These are phyloP conservation scores for Aspergillus sp. DNA, from an alignment of 2,329 filamentous ascomycete genomes.

Conservation along the genomic window DNA sequence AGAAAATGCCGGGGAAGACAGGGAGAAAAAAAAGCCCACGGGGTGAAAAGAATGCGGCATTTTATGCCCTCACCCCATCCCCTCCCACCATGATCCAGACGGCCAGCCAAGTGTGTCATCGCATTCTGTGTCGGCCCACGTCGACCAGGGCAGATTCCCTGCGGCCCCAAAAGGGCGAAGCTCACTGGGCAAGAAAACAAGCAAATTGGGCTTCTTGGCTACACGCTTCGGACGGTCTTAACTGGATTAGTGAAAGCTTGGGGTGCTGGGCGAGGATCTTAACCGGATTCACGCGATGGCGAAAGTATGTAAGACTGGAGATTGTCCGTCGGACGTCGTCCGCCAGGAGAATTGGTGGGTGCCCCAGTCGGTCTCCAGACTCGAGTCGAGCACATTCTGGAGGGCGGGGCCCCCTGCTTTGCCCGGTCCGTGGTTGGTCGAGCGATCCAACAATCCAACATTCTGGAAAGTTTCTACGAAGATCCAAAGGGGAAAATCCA, in stretches of 20 bases:
- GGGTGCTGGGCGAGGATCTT: constrained; percentile 2
- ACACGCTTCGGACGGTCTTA: neutral
- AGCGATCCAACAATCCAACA: neutral
- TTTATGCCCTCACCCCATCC: neutral
- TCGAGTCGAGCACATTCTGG: neutral
- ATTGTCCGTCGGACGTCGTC: neutral
- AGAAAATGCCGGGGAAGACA: neutral
- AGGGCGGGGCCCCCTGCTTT: neutral
- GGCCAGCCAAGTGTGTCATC: neutral
- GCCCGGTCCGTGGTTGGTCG: neutral
- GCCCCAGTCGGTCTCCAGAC: neutral
- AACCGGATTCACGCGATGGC: neutral
- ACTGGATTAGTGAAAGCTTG: constrained; percentile 12
- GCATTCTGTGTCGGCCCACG: neutral
- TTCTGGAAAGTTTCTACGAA: neutral
- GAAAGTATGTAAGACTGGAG: neutral
- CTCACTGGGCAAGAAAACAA: neutral
- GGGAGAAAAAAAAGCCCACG: neutral
- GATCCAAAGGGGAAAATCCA: neutral
- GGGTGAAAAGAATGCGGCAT: neutral
- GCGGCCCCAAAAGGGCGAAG: neutral
- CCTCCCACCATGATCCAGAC: neutral
- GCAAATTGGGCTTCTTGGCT: neutral
- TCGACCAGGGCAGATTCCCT: neutral
- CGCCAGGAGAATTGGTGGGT: neutral